phyloP scores from a whole-genome alignment of 2,329 filamentous ascomycete genomes.

The Chaetomiaceae sp. region DNA sequence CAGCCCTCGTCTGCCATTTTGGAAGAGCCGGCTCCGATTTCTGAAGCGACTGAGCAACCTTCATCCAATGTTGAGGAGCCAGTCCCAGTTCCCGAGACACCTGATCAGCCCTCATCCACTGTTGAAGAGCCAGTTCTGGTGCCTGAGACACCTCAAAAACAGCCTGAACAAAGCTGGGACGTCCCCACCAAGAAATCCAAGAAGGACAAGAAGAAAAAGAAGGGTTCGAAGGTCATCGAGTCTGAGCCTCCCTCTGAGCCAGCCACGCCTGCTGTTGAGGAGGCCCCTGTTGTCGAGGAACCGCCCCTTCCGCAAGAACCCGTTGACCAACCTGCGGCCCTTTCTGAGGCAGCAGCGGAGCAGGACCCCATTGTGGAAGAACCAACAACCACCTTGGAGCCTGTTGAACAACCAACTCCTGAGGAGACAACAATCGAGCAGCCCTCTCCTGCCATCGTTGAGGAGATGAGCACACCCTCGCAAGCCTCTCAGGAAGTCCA shows the following conservation, averaged over 20 bases:
- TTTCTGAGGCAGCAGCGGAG: not conserved
- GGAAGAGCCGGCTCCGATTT: not conserved
- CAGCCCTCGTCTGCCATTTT: not conserved
- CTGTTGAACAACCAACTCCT: not conserved
- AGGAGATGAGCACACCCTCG: not conserved
- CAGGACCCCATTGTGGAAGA: not conserved
- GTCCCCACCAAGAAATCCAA: constrained; percentile 14
- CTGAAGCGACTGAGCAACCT: not conserved
- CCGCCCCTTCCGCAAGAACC: not conserved
- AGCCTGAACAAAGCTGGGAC: not conserved
- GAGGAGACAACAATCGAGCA: not conserved
- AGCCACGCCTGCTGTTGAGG: not conserved
- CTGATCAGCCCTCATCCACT: not conserved
- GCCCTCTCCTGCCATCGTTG: not conserved
- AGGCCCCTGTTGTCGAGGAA: not conserved
- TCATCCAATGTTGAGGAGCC: not conserved
- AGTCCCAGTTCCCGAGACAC: not conserved
- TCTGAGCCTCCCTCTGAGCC: not conserved
- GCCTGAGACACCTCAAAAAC: not conserved
- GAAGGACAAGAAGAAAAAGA: constrained; percentile 22
- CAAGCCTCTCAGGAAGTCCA: not conserved
- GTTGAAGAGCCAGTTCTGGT: not conserved
- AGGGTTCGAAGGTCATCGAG: constrained; percentile 1
- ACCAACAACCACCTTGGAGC: not conserved
- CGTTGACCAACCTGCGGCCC: not conserved